Evolutionary conservation across 495 filamentous ascomycete species (phyloP).

Genomic region (Penicillium fimorum): DNA sequence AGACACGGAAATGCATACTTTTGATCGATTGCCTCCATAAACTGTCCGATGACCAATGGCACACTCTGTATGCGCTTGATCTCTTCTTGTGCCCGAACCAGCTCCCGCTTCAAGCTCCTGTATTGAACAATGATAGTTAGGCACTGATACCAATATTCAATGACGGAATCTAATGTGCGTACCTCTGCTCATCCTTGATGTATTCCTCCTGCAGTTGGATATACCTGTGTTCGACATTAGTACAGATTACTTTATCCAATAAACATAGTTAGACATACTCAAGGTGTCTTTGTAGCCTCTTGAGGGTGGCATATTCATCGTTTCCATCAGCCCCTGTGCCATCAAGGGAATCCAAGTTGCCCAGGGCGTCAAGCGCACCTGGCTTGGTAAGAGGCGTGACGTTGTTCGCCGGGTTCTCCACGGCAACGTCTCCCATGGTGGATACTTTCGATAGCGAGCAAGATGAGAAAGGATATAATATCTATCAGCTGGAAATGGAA

Average conservation of each 20-base stretch:
- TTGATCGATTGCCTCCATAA: constrained; percentile 99
- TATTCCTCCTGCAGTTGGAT: constrained; percentile 99
- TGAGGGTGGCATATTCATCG: constrained; percentile 93
- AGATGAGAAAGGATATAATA: constrained; percentile 1
- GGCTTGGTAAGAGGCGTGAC: constrained; percentile 74
- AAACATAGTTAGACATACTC: constrained; percentile 57
- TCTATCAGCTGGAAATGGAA: constrained; percentile 3
- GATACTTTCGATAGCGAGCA: constrained; percentile 9
- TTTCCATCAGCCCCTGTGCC: constrained; percentile 74
- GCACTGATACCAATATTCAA: background rate
- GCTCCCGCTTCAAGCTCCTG: constrained; percentile 93
- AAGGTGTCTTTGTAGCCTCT: constrained; percentile 91
- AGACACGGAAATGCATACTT: constrained; percentile 60
- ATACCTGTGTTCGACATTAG: constrained; percentile 59
- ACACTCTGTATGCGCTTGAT: constrained; percentile 99
- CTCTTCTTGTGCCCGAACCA: constrained; percentile 96
- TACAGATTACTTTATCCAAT: background rate
- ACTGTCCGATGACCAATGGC: constrained; percentile 95
- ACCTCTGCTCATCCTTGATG: constrained; percentile 99
- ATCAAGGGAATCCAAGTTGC: constrained; percentile 85
- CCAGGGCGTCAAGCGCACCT: constrained; percentile 73
- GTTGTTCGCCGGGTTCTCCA: constrained; percentile 74
- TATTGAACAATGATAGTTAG: constrained; percentile 9
- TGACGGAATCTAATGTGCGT: constrained; percentile 13
- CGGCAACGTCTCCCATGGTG: constrained; percentile 78